Evolutionary conservation across 495 filamentous ascomycete genomes (phyloP), one percentile per base, ranked within the genome.

Genomic region (Thozetella sp.): DNA sequence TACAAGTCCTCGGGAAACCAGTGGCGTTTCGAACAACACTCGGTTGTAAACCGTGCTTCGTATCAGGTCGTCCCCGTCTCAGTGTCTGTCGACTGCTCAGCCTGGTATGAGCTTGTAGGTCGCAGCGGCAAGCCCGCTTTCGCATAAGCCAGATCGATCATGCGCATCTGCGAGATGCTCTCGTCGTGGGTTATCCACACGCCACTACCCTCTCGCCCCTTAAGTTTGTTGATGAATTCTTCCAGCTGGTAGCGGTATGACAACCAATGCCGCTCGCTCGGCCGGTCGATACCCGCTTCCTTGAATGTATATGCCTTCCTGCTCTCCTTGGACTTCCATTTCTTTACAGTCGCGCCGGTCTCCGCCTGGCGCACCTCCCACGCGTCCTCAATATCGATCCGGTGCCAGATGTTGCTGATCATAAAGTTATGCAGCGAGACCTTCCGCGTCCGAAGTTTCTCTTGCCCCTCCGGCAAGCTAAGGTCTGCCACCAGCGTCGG

Each of bases 221-320:
- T 78, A 2, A 87, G 61, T 22, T 63, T 69, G 62, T 86, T 81
- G 17, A 87, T 80, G 62, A 88, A 88, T 56, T 81, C 72, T 59
- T 87, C 78, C 6, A 88, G 69, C 68, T 83, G 77, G 59, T 81
- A 72, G 12, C 77, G 72, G 61, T 85, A 86, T 2, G 77, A 77
- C 1, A 71, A 62, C 85, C 84, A 87, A 60, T 72, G 75, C 12
- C 63, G 55, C 59, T 81, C 74, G 9, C 77, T 76, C n/a, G 58
- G 53, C 58, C 69, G 55, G 40, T 70, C 63, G 9, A 71, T 53
- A n/a, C 71, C 66, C 2, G 63, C 66, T 1, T 75, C 74, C n/a
- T 65, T 62, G 65, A 72, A 80, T 0, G 67, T 74, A 56, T 86
- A 86, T 0, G 73, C 75, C 63, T 86, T 84, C 23, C 72, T 46